A percentile compares a stretch with the other conserved stretches of the same genome.
These are phyloP conservation scores for Vanrija sp. DNA, from an alignment of 1,284 basidiomycete genomes.

Conservation along the genomic window DNA sequence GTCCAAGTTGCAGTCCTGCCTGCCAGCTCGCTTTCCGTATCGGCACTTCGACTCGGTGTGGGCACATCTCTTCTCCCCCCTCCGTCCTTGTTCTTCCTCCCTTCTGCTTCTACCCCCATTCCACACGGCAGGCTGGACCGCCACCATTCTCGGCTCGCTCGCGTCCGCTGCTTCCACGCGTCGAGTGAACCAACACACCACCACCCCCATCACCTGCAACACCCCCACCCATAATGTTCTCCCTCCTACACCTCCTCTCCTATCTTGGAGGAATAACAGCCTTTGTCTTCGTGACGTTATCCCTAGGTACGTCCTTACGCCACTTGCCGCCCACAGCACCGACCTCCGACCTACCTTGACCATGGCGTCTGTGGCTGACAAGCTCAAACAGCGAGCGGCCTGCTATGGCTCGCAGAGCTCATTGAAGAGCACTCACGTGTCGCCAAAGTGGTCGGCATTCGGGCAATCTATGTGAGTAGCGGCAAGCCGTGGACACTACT, in stretches of 20 bases:
- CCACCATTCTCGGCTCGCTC: background rate
- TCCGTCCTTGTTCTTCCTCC: no score
- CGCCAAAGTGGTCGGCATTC: constrained; percentile 74
- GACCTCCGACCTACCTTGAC: background rate
- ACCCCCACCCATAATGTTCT: constrained; percentile 10
- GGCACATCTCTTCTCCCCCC: no score
- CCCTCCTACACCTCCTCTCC: constrained; percentile 46
- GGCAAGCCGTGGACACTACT: background rate
- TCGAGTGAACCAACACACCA: no score
- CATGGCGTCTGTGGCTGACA: background rate
- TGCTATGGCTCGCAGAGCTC: constrained; percentile 86
- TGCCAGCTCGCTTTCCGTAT: no score
- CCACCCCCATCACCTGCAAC: no score
- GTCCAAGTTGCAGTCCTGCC: no score
- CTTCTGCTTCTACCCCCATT: no score
- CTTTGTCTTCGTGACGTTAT: constrained; percentile 74
- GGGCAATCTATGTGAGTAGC: constrained; percentile 72
- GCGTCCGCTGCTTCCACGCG: no score
- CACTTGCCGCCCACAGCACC: background rate
- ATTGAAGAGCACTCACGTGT: constrained; percentile 84
- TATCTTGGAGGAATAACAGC: constrained; percentile 65
- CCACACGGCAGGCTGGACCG: background rate
- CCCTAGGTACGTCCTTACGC: constrained; percentile 57
- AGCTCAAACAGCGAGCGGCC: constrained; percentile 67
- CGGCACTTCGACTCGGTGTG: no score